A percentile compares a stretch with the other conserved stretches of the same genome.
phyloP scores from a whole-genome alignment of 768 basidiomycete genomes.

The Mycena rosella region DNA sequence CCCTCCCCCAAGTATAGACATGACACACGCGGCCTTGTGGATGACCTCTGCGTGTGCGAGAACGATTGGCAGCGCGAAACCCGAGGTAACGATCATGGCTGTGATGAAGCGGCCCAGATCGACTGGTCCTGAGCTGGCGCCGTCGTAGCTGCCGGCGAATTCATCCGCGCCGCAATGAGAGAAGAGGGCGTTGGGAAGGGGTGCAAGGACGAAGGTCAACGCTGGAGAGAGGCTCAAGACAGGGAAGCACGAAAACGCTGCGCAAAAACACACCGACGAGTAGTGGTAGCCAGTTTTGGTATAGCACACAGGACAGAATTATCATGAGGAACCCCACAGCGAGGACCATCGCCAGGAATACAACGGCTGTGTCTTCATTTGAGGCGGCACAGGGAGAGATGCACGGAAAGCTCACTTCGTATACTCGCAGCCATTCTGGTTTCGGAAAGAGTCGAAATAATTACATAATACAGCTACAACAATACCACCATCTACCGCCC shows the following conservation, averaged over 20 bases:
- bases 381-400: background rate
- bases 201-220: conserved; percentile 94
- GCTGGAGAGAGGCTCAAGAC: conserved; percentile 62
- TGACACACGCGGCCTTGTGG: conserved; percentile 83
- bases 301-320: conserved; percentile 96
- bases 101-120: conserved; percentile 98
- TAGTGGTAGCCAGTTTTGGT: conserved; percentile 96
- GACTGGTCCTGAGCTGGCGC: conserved; percentile 65
- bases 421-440: conserved; percentile 73
- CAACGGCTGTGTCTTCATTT: conserved; percentile 74
- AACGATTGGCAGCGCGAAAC: conserved; percentile 92
- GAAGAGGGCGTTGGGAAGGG: conserved; percentile 94
- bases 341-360: conserved; percentile 96
- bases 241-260: background rate
- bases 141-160: conserved; percentile 82
- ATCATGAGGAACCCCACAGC: conserved; percentile 98
- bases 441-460: background rate
- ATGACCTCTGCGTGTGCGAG: conserved; percentile 94
- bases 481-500: conserved; percentile 29
- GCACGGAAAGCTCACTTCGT: conserved; percentile 63
- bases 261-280: conserved; percentile 82
- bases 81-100: conserved; percentile 89
- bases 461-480: conserved; percentile 1
- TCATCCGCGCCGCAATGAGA: conserved; percentile 94
- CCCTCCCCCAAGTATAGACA: conserved; percentile 97